Evolutionary conservation across 2,329 filamentous ascomycete species (phyloP), one percentile per base, ranked within the genome.

Genomic region (Grosmannia serpens): DNA sequence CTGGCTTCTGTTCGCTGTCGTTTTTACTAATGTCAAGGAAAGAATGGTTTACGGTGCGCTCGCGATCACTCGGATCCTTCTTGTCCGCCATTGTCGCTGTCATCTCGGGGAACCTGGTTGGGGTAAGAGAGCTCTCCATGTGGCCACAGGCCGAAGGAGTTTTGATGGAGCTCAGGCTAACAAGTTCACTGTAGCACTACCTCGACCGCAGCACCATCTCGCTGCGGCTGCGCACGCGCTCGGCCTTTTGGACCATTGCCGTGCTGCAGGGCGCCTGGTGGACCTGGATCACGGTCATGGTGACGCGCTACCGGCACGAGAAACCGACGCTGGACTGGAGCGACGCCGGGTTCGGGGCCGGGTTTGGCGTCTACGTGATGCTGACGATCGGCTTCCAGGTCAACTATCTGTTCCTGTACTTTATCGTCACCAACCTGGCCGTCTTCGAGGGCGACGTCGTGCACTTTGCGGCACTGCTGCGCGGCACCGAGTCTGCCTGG

Each of bases 351-450:
- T 90, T 90, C 58, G 86, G 85, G 0, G 75, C 76, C 46, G 83
- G 77, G 0, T 90, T 89, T 64, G 81, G 77, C 0, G 74, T 88
- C 22, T 89, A 86, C 68, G 65, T 90, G 7, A 81, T 90, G 64
- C 77, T 87, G 63, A 82, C 83, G 0, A 70, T 81, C 13, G 81
- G 84, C 0, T 89, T 89, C 64, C 86, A 89, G 70, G 63, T 88
- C 9, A 89, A 89, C 68, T 90, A 90, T 67, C 75, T 89, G 62
- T 89, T 84, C 67, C 70, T 89, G 75, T 88, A 89, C 71, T 89
- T 89, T 65, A 74, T 89, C 60, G 80, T 89, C 11, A 78, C 82
- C 4, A 84, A 88, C 63, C 68, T 90, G 3, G 84, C 87, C 1
- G 69, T 74, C 5, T 74, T 77, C 7, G 77, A 87, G 55, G 76